Percentiles rank a stretch among this genome's conserved stretches.
phyloP scores from a whole-genome alignment of 1,284 basidiomycete species.

The Leucoagaricus sp. region DNA sequence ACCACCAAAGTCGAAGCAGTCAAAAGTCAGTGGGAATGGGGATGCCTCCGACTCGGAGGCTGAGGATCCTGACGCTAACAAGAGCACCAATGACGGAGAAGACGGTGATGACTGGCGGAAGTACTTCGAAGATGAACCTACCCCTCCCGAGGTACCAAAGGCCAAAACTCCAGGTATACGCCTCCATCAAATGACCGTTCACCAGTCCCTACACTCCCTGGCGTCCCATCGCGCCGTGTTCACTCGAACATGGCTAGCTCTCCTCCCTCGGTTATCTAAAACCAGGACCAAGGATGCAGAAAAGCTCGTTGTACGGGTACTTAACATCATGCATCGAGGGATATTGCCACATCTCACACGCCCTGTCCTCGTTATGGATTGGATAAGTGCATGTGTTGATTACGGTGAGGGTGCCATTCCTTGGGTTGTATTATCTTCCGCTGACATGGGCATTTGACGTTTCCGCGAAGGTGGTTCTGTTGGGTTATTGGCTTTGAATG shows the following conservation, averaged over 20 bases:
- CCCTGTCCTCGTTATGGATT: constrained; percentile 89
- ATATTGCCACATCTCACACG: constrained; percentile 85
- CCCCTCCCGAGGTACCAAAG: constrained; percentile 37
- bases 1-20: constrained; percentile 50
- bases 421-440: background rate
- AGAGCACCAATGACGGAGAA: constrained; percentile 43
- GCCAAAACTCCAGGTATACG: constrained; percentile 43
- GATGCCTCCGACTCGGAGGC: constrained; percentile 40
- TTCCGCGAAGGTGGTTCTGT: constrained; percentile 72
- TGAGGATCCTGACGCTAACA: constrained; percentile 31
- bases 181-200: constrained; percentile 64
- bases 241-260: constrained; percentile 73
- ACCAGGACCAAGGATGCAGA: constrained; percentile 40
- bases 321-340: constrained; percentile 82
- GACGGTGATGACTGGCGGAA: constrained; percentile 76
- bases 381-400: constrained; percentile 89
- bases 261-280: constrained; percentile 69
- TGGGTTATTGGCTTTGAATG: constrained; percentile 92
- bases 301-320: constrained; percentile 55
- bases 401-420: constrained; percentile 49
- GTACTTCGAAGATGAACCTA: constrained; percentile 72
- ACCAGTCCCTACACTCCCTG: constrained; percentile 75
- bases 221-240: constrained; percentile 78
- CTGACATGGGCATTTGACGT: background rate
- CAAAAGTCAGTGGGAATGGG: constrained; percentile 27